Evolutionary conservation across 2,329 filamentous ascomycete genomes (phyloP).

Genomic region (Aspergillus sp.): DNA sequence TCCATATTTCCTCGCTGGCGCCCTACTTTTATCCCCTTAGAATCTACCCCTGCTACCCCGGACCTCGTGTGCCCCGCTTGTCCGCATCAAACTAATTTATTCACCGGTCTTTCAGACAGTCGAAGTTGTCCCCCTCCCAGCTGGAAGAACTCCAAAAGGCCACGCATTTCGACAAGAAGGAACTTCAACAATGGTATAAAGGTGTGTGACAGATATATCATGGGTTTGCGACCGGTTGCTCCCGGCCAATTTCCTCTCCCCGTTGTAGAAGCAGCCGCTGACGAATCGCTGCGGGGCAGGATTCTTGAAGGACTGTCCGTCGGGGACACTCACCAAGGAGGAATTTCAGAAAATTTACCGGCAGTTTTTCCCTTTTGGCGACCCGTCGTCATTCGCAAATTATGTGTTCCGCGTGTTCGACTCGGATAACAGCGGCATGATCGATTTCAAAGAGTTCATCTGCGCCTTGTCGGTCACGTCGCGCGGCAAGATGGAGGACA

Average conservation of each 20-base stretch:
- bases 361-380: conserved; percentile 98
- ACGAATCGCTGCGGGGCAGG: conserved; percentile 55
- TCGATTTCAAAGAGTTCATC: conserved; percentile 99
- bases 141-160: conserved; percentile 93
- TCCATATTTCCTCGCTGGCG: too few species aligned
- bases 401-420: conserved; percentile 99
- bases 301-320: conserved; percentile 97
- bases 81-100: conserved; percentile 3
- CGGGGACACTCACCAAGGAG: conserved; percentile 93
- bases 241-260: neutral
- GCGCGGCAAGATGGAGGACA: conserved; percentile 98
- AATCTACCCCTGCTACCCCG: neutral
- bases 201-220: conserved; percentile 58
- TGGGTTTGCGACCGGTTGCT: too few species aligned
- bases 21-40: neutral
- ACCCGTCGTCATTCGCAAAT: conserved; percentile 95
- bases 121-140: conserved; percentile 96
- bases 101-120: conserved; percentile 66
- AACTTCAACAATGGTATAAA: conserved; percentile 99
- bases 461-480: conserved; percentile 96
- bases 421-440: conserved; percentile 92
- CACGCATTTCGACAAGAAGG: conserved; percentile 99
- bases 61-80: neutral
- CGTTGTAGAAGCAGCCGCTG: neutral
- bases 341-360: conserved; percentile 99